phyloP scores from a whole-genome alignment of 2,329 filamentous ascomycete species.

The Nemania sp. region DNA sequence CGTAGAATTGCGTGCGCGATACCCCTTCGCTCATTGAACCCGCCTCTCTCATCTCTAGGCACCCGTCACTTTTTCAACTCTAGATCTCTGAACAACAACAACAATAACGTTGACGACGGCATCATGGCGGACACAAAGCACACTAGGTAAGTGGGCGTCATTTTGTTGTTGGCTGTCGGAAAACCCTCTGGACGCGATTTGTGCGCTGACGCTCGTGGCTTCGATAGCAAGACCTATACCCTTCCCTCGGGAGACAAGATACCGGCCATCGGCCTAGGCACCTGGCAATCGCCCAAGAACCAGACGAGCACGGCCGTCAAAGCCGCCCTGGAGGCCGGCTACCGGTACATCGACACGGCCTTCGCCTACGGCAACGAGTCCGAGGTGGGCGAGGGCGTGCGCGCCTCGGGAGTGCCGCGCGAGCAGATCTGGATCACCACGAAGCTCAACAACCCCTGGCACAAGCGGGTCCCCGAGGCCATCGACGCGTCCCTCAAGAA shows the following conservation, averaged over 20 bases:
- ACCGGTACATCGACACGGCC: slow-evolving; percentile 78
- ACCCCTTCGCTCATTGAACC: background rate
- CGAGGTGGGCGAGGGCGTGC: slow-evolving; percentile 69
- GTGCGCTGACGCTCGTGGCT: slow-evolving; percentile 3
- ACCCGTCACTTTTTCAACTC: background rate
- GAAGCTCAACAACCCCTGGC: slow-evolving; percentile 82
- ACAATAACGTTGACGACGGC: no score
- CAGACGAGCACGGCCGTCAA: slow-evolving; percentile 74
- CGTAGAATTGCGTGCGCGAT: background rate
- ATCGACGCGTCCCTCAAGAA: slow-evolving; percentile 63
- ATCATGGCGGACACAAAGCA: slow-evolving; percentile 37
- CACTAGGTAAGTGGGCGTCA: slow-evolving; percentile 34
- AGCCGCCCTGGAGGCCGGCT: slow-evolving; percentile 68
- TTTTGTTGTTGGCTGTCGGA: no score
- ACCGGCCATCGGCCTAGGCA: slow-evolving; percentile 75
- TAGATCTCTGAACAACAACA: background rate
- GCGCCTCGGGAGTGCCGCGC: slow-evolving; percentile 66
- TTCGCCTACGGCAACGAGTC: slow-evolving; percentile 78
- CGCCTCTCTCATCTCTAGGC: background rate
- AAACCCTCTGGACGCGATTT: no score
- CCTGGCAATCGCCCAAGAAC: slow-evolving; percentile 75
- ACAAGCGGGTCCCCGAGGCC: slow-evolving; percentile 68
- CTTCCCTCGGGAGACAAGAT: slow-evolving; percentile 81
- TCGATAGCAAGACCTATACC: slow-evolving; percentile 60
- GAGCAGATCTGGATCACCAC: slow-evolving; percentile 74